These are phyloP conservation scores for Brassica napus DNA, from an alignment of 345 rosid species.

Conservation along the genomic window DNA sequence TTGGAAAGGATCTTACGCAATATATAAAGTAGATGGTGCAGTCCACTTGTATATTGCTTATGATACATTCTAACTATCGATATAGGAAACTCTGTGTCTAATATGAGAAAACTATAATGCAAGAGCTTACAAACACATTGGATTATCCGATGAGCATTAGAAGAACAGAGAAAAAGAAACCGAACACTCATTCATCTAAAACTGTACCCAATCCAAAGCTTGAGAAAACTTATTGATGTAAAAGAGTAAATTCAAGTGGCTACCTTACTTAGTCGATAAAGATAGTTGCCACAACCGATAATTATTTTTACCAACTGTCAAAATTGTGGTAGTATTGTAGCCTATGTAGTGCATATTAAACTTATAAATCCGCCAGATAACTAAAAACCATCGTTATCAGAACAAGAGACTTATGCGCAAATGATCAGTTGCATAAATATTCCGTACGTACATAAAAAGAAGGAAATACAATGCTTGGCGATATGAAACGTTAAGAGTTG, in stretches of 20 bases:
- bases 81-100: too few species aligned
- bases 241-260: not conserved
- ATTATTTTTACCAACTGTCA: not conserved
- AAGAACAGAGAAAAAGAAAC: not conserved
- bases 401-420: not conserved
- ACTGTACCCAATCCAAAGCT: not conserved
- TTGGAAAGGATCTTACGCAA: too few species aligned
- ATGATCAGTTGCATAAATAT: not conserved
- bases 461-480: not conserved
- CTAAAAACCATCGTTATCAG: constrained; percentile 3
- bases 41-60: too few species aligned
- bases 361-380: not conserved
- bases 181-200: constrained; percentile 3
- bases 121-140: not conserved
- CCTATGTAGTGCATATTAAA: not conserved
- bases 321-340: not conserved
- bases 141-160: not conserved
- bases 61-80: too few species aligned
- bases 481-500: constrained; percentile 23
- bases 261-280: constrained; percentile 3
- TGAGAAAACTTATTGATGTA: not conserved
- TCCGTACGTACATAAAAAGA: constrained; percentile 22
- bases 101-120: not conserved
- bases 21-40: too few species aligned
- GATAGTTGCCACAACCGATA: not conserved